Evolutionary conservation across 1,139 yeast species (phyloP).

Genomic region (Hemisphaericaspora lyxosophila): DNA sequence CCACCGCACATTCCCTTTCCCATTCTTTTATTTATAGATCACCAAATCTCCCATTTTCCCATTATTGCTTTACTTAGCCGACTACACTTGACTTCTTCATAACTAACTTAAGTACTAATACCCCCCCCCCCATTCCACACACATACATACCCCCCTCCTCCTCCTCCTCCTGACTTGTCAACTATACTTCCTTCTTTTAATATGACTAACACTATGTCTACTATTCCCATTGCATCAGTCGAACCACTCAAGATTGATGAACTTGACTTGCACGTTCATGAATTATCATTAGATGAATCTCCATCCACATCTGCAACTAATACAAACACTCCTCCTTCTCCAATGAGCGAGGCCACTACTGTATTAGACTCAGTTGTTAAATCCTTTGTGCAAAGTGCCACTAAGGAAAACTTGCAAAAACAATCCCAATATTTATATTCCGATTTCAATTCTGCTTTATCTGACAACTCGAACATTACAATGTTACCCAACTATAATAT

Average conservation of each 20-base stretch:
- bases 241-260: background rate
- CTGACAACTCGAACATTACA: constrained; percentile 30
- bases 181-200: too few species aligned
- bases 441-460: constrained; percentile 33
- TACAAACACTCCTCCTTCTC: constrained; percentile 3
- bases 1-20: background rate
- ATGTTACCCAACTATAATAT: constrained; percentile 51
- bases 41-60: background rate
- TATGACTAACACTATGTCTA: background rate
- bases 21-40: constrained; percentile 1
- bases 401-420: constrained; percentile 9
- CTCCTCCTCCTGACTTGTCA: too few species aligned
- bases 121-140: too few species aligned
- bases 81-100: background rate
- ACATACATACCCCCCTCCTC: background rate
- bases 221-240: background rate
- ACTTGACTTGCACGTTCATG: constrained; percentile 2
- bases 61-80: too few species aligned
- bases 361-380: constrained; percentile 9
- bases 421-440: constrained; percentile 19
- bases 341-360: constrained; percentile 5
- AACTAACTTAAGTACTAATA: background rate
- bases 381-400: constrained; percentile 15
- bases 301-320: constrained; percentile 2
- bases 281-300: constrained; percentile 5